Conservation (phyloP, 1,284 basidiomycete genomes). For the Limonomyces culmigenus region DNA sequence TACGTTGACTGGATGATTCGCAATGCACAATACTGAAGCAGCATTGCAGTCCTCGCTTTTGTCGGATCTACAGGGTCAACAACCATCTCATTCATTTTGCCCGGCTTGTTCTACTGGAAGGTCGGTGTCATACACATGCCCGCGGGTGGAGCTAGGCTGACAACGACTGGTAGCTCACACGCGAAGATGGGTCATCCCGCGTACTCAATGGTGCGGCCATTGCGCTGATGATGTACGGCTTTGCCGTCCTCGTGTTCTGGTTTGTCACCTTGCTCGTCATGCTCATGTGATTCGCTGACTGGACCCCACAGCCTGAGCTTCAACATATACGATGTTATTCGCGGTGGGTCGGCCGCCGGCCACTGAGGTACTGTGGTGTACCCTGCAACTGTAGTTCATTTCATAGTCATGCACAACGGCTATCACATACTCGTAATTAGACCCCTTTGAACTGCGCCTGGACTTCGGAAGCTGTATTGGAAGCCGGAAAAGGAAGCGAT, state of each 20-base stretch:
- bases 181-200: constrained; percentile 36
- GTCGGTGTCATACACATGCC: constrained; percentile 20
- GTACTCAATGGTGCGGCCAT: constrained; percentile 45
- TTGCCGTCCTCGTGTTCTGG: constrained; percentile 79
- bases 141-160: too few species aligned
- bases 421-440: background rate
- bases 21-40: too few species aligned
- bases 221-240: constrained; percentile 59
- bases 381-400: background rate
- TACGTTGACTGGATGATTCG: too few species aligned
- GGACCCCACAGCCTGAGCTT: constrained; percentile 39
- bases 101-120: constrained; percentile 77
- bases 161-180: constrained; percentile 42
- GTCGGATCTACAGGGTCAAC: constrained; percentile 96
- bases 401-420: background rate
- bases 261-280: constrained; percentile 20
- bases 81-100: constrained; percentile 93
- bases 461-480: too few species aligned
- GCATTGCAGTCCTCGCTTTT: constrained; percentile 70
- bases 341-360: constrained; percentile 7
- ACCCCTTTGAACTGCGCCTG: background rate
- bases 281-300: constrained; percentile 1
- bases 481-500: too few species aligned
- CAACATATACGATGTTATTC: constrained; percentile 51
- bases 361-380: too few species aligned